phyloP scores from a whole-genome alignment of 1,139 yeast species.

The Tardiomyces blankii region DNA sequence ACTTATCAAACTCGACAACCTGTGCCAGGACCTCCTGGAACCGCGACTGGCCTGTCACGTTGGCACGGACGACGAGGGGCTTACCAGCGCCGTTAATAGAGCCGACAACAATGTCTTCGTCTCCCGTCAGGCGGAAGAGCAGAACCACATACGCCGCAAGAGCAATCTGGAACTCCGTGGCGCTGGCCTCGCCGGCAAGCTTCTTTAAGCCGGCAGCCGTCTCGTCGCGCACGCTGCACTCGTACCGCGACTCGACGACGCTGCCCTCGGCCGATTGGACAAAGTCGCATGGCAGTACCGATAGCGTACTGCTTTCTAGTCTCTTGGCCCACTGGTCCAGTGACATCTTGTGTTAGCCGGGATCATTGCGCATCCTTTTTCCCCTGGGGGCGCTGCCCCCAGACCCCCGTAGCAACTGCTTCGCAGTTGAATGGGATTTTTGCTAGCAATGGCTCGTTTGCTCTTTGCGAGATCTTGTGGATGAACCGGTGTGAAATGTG shows the following conservation, averaged over 20 bases:
- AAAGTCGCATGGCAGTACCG: constrained; percentile 81
- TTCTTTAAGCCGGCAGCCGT: constrained; percentile 4
- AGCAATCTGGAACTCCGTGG: constrained; percentile 37
- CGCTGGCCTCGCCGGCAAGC: constrained; percentile 10
- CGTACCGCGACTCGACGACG: constrained; percentile 49
- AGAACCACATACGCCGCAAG: constrained; percentile 65
- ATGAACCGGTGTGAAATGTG: too few relatives aligned
- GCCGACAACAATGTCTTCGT: constrained; percentile 84
- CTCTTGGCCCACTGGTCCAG: constrained; percentile 52
- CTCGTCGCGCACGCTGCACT: constrained; percentile 28
- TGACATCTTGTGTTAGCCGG: not conserved
- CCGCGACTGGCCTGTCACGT: constrained; percentile 33
- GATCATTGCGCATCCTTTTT: too few relatives aligned
- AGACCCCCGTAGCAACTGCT: too few relatives aligned
- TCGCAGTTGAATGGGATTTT: too few relatives aligned
- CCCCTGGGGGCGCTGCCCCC: too few relatives aligned
- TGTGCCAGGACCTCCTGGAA: constrained; percentile 41
- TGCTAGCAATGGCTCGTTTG: too few relatives aligned
- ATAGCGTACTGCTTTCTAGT: constrained; percentile 72
- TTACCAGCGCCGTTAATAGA: constrained; percentile 27
- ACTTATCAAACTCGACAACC: constrained; percentile 35
- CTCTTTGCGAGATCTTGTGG: too few relatives aligned
- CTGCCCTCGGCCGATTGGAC: constrained; percentile 66
- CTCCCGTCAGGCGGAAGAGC: constrained; percentile 77
- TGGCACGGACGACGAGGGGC: constrained; percentile 52